Percentiles rank a stretch among this genome's conserved stretches.
phyloP scores from a whole-genome alignment of 1,284 basidiomycete species.

The Apiotrichum veenhuisii region DNA sequence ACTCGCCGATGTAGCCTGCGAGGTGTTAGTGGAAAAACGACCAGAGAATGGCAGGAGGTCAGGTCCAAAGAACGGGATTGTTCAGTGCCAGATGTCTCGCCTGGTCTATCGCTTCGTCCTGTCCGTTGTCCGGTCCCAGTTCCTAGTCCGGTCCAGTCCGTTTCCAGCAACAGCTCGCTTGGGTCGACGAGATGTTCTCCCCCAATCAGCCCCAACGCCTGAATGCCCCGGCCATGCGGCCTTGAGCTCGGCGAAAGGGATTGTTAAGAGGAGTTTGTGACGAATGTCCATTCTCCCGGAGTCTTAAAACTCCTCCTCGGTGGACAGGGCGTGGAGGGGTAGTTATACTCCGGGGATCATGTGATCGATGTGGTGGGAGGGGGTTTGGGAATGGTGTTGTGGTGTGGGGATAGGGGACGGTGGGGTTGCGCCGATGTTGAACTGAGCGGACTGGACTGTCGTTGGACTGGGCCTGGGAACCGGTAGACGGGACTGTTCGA shows the following conservation, averaged over 20 bases:
- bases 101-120: no score
- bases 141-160: neutral
- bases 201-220: conserved; percentile 35
- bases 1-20: conserved; percentile 96
- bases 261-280: conserved; percentile 27
- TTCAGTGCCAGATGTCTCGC: neutral
- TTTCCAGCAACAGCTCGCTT: neutral
- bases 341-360: conserved; percentile 50
- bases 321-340: conserved; percentile 42
- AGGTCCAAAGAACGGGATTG: neutral
- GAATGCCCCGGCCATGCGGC: conserved; percentile 45
- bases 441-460: neutral
- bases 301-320: conserved; percentile 52
- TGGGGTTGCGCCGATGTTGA: neutral
- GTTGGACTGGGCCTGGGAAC: no score
- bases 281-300: conserved; percentile 41
- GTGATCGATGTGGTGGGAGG: conserved; percentile 52
- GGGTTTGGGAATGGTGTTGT: conserved; percentile 50
- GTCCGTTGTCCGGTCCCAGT: neutral
- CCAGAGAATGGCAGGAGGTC: neutral
- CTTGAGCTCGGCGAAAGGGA: conserved; percentile 36
- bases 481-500: no score
- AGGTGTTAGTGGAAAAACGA: neutral
- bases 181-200: conserved; percentile 35
- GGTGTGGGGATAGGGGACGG: neutral